Base-by-base conservation (phyloP, 2,329 filamentous ascomycete species). In the Epichloe sibirici region DNA sequence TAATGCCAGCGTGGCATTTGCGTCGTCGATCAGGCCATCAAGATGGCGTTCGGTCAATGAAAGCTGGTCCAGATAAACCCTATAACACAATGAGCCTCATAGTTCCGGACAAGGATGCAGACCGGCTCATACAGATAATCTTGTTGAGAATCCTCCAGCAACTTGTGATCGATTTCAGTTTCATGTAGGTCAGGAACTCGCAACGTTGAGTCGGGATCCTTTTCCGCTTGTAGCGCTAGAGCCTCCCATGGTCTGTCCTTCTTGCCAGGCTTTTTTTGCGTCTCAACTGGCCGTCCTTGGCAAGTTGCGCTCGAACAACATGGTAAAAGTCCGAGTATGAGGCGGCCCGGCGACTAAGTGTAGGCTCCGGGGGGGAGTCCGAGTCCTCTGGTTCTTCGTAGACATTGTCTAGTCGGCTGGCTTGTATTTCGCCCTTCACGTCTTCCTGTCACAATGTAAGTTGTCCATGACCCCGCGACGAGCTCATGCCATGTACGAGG, bases 131-230 rank as follows among this genome's bases (percentile, higher is more conserved):
- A 90, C 83, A 85, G 74, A 66, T 95, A 95, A 65, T 91, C 83
- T 59, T 87, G 83, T 65, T 95, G 88, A 65, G 88, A 93, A 51
- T 88, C 83, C 61, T 90, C 81, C 34, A 95, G 72, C 62, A 97
- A 70, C 58, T 82, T 79, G 46, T 81, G 77, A 59, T 86, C 82
- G 50, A 85, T 75, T 51, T 55, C 58, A 34, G 63, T 58, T 51
- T 65, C 61, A 25, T 57, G 48, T 21, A 54, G 28, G 15, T 49
- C 42, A 11, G 46, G 7, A 34, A 44, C 21, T 3, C 57, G 48
- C 1, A 56, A 13, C 11, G 51, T 51, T 8, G 47, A 49, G 4
- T 55, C 52, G 8, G 79, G 61, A 9, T 15, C 17, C 17, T 51
- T 43, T n/a, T 28, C 51, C 15, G 23, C 35, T n/a, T 48, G 45